Percentiles rank a stretch among this genome's conserved stretches.
Conservation (phyloP, 768 basidiomycete genomes). For the Termitomyces titanicus region DNA sequence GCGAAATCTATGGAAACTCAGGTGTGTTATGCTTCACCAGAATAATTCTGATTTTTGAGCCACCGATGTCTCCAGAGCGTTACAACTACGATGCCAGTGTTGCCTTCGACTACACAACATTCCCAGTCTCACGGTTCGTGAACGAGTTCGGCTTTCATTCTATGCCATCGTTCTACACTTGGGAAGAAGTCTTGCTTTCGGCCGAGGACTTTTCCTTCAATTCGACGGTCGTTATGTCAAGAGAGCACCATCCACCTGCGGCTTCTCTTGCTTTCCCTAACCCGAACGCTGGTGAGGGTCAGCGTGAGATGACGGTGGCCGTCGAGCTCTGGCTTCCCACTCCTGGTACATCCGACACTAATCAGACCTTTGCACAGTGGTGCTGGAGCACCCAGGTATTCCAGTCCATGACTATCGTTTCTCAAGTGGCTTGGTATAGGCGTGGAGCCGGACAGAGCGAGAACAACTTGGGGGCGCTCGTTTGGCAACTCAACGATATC, state of each 20-base stretch:
- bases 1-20: conserved; percentile 53
- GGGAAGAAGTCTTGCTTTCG: conserved; percentile 51
- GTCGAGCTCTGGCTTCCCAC: conserved; percentile 56
- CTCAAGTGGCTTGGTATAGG: conserved; percentile 58
- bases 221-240: conserved; percentile 50
- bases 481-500: conserved; percentile 61
- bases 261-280: conserved; percentile 51
- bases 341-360: conserved; percentile 41
- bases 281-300: conserved; percentile 50
- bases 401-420: conserved; percentile 56
- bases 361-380: conserved; percentile 62
- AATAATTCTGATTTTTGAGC: neutral
- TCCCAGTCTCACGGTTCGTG: conserved; percentile 47
- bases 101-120: conserved; percentile 54
- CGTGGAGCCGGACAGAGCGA: conserved; percentile 55
- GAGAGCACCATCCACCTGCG: conserved; percentile 55
- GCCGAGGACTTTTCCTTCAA: conserved; percentile 55
- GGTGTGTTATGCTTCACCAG: conserved; percentile 26
- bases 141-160: conserved; percentile 68
- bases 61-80: conserved; percentile 32
- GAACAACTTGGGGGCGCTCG: conserved; percentile 54
- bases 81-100: conserved; percentile 52
- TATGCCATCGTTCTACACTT: conserved; percentile 59
- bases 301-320: conserved; percentile 47
- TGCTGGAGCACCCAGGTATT: conserved; percentile 61